A percentile compares a stretch with the other conserved stretches of the same genome.
phyloP scores from a whole-genome alignment of 2,329 filamentous ascomycete genomes.

The Clarireedia homoeocarpa region DNA sequence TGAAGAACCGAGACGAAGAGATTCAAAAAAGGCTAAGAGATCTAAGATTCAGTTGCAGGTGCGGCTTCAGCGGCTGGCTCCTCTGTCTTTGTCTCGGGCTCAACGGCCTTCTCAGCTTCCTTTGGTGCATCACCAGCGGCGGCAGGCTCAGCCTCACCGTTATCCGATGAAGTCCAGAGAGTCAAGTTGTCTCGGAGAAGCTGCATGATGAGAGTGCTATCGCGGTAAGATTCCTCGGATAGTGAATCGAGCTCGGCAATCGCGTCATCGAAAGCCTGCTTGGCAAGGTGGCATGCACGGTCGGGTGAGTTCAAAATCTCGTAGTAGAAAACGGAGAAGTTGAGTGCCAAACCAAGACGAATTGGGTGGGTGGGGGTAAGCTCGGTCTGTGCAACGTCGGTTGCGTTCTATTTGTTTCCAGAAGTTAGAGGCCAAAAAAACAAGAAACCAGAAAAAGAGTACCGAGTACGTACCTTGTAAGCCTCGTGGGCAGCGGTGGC shows the following conservation, averaged over 20 bases:
- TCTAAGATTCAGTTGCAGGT: slow-evolving; percentile 49
- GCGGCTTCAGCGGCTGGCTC: slow-evolving; percentile 25
- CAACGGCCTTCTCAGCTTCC: slow-evolving; percentile 48
- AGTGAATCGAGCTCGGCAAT: slow-evolving; percentile 96
- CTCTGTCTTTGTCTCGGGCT: slow-evolving; percentile 38
- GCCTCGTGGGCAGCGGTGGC: slow-evolving; percentile 86
- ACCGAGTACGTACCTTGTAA: slow-evolving; percentile 68
- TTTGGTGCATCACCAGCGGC: slow-evolving; percentile 51
- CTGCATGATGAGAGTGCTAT: slow-evolving; percentile 99
- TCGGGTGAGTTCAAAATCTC: slow-evolving; percentile 98
- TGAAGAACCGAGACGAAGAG: slow-evolving; percentile 33
- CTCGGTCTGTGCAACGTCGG: slow-evolving; percentile 96
- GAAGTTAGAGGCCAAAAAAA: slow-evolving; percentile 8
- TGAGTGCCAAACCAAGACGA: slow-evolving; percentile 91
- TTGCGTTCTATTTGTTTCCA: slow-evolving; percentile 62
- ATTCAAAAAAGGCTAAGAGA: slow-evolving; percentile 25
- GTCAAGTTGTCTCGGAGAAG: slow-evolving; percentile 96
- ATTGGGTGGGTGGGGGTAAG: slow-evolving; percentile 97
- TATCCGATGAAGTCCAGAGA: slow-evolving; percentile 94
- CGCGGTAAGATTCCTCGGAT: slow-evolving; percentile 96
- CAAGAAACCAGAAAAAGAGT: background rate
- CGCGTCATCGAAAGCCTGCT: slow-evolving; percentile 98
- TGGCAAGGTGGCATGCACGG: slow-evolving; percentile 94
- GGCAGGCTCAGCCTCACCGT: slow-evolving; percentile 62
- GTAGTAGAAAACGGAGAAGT: slow-evolving; percentile 99